These are phyloP conservation scores for Trametes punicea DNA, from an alignment of 768 basidiomycete genomes.

Conservation along the genomic window DNA sequence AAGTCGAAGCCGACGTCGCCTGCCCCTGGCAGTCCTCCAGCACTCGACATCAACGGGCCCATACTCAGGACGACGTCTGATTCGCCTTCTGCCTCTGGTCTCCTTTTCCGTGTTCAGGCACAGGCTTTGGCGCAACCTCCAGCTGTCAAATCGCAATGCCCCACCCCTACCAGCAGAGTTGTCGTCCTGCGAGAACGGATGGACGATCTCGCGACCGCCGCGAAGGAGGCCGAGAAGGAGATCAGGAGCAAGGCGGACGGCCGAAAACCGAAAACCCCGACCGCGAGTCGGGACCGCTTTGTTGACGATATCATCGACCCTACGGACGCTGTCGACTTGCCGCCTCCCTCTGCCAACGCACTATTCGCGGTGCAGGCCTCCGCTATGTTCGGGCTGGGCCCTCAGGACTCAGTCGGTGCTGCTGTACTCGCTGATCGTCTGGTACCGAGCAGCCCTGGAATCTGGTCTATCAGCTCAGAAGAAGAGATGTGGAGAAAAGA, in stretches of 20 bases:
- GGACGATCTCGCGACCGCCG: conserved; percentile 64
- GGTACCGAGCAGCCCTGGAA: conserved; percentile 60
- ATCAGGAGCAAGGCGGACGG: conserved; percentile 53
- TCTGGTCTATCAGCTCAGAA: conserved; percentile 49
- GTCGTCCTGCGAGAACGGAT: conserved; percentile 84
- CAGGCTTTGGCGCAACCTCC: conserved; percentile 38
- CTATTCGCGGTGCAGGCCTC: conserved; percentile 76
- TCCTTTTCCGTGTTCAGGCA: conserved; percentile 28
- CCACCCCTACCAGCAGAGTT: conserved; percentile 37
- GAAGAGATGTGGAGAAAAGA: conserved; percentile 76
- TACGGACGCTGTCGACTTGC: conserved; percentile 79
- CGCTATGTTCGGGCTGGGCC: conserved; percentile 66
- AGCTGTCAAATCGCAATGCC: conserved; percentile 32
- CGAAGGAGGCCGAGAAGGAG: conserved; percentile 73
- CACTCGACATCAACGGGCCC: conserved; percentile 22
- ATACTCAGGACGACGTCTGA: conserved; percentile 62
- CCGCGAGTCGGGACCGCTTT: conserved; percentile 37
- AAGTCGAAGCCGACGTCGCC: conserved; percentile 59
- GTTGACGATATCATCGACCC: conserved; percentile 72
- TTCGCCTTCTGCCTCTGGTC: conserved; percentile 48
- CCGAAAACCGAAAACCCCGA: conserved; percentile 41
- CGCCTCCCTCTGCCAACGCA: conserved; percentile 63
- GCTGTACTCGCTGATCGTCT: conserved; percentile 70
- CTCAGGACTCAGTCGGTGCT: conserved; percentile 72
- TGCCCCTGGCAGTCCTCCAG: conserved; percentile 29